These are phyloP conservation scores for Camelina neglecta DNA, from an alignment of 345 rosid species.

Conservation along the genomic window DNA sequence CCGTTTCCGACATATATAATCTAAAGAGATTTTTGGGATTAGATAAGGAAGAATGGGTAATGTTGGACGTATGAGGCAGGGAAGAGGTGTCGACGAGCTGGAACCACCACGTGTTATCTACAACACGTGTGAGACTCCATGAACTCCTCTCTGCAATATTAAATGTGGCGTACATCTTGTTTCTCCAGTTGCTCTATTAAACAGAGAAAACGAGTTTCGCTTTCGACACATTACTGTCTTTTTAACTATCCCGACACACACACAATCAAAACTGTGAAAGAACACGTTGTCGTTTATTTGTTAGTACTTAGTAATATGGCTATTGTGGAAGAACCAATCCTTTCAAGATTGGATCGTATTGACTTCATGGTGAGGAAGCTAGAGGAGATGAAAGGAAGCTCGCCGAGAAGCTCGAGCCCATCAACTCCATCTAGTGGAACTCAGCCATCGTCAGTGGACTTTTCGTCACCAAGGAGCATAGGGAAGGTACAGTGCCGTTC, in stretches of 20 bases:
- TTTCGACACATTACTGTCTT: neutral
- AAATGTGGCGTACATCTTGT: slow-evolving; percentile 28
- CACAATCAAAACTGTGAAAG: slow-evolving; percentile 7
- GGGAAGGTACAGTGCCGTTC: slow-evolving; percentile 36
- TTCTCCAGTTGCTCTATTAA: slow-evolving; percentile 22
- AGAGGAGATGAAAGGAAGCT: slow-evolving; percentile 43
- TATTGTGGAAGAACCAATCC: slow-evolving; percentile 42
- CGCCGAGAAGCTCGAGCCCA: slow-evolving; percentile 46
- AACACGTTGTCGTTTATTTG: neutral
- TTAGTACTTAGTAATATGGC: slow-evolving; percentile 10
- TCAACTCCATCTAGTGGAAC: slow-evolving; percentile 46
- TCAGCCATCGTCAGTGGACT: slow-evolving; percentile 38
- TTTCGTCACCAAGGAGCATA: slow-evolving; percentile 35
- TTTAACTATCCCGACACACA: slow-evolving; percentile 11
- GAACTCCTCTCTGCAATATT: slow-evolving; percentile 5
- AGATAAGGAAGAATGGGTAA: slow-evolving; percentile 40
- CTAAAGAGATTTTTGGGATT: neutral
- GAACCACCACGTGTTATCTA: slow-evolving; percentile 21
- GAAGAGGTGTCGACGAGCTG: slow-evolving; percentile 15
- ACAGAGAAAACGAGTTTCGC: slow-evolving; percentile 20
- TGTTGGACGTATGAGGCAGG: slow-evolving; percentile 22
- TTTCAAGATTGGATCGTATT: slow-evolving; percentile 46
- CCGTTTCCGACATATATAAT: slow-evolving; percentile 19
- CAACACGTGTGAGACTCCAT: slow-evolving; percentile 31
- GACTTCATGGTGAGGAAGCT: slow-evolving; percentile 44